Evolutionary conservation across 2,329 filamentous ascomycete species (phyloP).

Genomic region (Apiospora hydei): DNA sequence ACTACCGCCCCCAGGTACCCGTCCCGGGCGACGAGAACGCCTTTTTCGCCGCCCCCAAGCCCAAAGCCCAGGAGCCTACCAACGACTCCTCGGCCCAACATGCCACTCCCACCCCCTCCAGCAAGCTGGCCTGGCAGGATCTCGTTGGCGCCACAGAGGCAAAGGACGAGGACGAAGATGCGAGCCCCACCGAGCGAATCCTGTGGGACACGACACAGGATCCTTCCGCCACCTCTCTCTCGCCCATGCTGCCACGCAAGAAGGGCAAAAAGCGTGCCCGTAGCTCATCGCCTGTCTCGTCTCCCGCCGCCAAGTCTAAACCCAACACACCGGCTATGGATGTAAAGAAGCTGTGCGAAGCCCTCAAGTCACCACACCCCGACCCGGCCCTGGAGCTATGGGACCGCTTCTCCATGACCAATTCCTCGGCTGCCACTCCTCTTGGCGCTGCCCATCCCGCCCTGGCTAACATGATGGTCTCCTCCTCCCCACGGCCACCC

Average conservation of each 20-base stretch:
- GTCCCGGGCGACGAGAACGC: conserved; percentile 33
- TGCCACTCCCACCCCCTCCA: conserved; percentile 49
- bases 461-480: conserved; percentile 71
- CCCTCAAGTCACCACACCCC: conserved; percentile 70
- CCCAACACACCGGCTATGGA: conserved; percentile 58
- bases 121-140: conserved; percentile 64
- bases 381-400: conserved; percentile 79
- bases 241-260: conserved; percentile 57
- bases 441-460: conserved; percentile 61
- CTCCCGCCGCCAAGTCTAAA: conserved; percentile 61
- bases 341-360: conserved; percentile 63
- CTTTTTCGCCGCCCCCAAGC: neutral
- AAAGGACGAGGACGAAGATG: conserved; percentile 53
- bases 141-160: conserved; percentile 56
- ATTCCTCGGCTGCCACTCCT: conserved; percentile 49
- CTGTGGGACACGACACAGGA: conserved; percentile 64
- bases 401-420: conserved; percentile 71
- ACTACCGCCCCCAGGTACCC: conserved; percentile 54
- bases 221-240: conserved; percentile 48
- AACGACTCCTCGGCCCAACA: conserved; percentile 42
- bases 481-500: conserved; percentile 71
- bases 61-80: conserved; percentile 1
- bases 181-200: conserved; percentile 67
- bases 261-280: conserved; percentile 70
- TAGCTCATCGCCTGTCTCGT: conserved; percentile 77